A percentile compares a stretch with the other conserved stretches of the same genome.
Conservation (phyloP, 768 basidiomycete species). For the Favolaschia claudopus region DNA sequence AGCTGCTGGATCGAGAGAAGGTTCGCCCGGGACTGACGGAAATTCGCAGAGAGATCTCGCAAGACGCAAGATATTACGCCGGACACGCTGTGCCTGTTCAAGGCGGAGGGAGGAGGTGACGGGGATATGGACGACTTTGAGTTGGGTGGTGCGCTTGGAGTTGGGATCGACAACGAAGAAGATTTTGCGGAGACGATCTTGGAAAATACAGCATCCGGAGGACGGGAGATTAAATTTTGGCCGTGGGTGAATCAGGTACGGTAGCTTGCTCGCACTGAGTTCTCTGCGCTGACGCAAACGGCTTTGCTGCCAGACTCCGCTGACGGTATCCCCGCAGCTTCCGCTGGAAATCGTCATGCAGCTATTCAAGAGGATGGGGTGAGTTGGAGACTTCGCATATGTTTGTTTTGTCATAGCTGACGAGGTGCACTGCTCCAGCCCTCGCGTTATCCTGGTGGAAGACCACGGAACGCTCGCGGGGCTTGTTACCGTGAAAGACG, state of each 20-base stretch:
- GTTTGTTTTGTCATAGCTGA: neutral
- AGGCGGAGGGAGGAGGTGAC: slow-evolving; percentile 46
- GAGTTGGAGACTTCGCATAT: slow-evolving; percentile 41
- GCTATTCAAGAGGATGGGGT: slow-evolving; percentile 98
- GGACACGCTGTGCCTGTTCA: slow-evolving; percentile 80
- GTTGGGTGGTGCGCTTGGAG: slow-evolving; percentile 55
- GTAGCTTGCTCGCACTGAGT: slow-evolving; percentile 1
- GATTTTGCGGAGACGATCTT: slow-evolving; percentile 73
- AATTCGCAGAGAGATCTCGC: slow-evolving; percentile 69
- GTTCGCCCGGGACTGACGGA: slow-evolving; percentile 7
- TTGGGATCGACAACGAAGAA: slow-evolving; percentile 73
- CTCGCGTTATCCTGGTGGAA: slow-evolving; percentile 95
- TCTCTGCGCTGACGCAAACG: neutral
- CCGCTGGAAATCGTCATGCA: slow-evolving; percentile 98
- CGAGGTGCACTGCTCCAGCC: slow-evolving; percentile 54
- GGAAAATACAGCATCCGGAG: slow-evolving; percentile 62
- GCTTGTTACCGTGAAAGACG: slow-evolving; percentile 95
- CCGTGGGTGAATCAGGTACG: slow-evolving; percentile 96
- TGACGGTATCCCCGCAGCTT: slow-evolving; percentile 90
- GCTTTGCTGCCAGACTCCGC: slow-evolving; percentile 72
- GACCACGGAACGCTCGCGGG: slow-evolving; percentile 84
- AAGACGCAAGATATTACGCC: slow-evolving; percentile 65
- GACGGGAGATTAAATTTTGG: slow-evolving; percentile 69
- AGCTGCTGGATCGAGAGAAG: neutral
- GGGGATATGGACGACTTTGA: slow-evolving; percentile 61